Percentiles rank a stretch among this genome's conserved stretches.
Conservation (phyloP, 768 basidiomycete species). For the Pleurotus pulmonarius region DNA sequence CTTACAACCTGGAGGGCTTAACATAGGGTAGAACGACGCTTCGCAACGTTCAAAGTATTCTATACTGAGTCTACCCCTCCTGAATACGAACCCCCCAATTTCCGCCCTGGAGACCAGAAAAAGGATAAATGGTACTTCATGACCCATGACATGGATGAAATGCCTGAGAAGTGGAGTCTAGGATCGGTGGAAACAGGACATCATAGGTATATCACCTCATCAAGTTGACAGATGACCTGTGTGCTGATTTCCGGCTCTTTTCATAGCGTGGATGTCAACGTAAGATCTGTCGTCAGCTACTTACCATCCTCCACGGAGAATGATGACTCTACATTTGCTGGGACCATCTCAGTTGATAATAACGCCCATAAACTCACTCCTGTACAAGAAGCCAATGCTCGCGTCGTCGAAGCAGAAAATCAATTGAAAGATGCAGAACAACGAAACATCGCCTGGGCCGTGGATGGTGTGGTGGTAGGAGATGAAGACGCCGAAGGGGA, state of each 20-base stretch:
- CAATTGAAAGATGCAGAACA: conserved; percentile 60
- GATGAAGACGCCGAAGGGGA: conserved; percentile 62
- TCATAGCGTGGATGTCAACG: conserved; percentile 61
- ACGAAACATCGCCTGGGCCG: conserved; percentile 67
- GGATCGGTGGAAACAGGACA: conserved; percentile 69
- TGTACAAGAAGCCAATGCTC: conserved; percentile 50
- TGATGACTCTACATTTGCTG: conserved; percentile 52
- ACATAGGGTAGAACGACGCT: conserved; percentile 59
- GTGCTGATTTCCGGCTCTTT: too few relatives aligned
- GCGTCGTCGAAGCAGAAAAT: conserved; percentile 51
- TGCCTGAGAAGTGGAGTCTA: conserved; percentile 69
- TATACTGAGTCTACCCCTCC: conserved; percentile 77
- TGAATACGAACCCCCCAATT: conserved; percentile 83
- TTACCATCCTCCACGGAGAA: conserved; percentile 63
- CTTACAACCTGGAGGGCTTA: neutral
- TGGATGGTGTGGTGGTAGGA: conserved; percentile 43
- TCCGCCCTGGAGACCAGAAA: conserved; percentile 66
- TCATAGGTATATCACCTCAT: conserved; percentile 51
- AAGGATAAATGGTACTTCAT: conserved; percentile 79
- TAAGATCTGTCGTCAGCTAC: conserved; percentile 71
- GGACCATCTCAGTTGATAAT: conserved; percentile 33
- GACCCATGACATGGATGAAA: conserved; percentile 69
- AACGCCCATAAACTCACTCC: conserved; percentile 40
- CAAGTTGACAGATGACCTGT: too few relatives aligned
- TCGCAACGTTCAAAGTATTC: conserved; percentile 85